Evolutionary conservation across 495 filamentous ascomycete species (phyloP).

Genomic region (Neurospora tetrasperma): DNA sequence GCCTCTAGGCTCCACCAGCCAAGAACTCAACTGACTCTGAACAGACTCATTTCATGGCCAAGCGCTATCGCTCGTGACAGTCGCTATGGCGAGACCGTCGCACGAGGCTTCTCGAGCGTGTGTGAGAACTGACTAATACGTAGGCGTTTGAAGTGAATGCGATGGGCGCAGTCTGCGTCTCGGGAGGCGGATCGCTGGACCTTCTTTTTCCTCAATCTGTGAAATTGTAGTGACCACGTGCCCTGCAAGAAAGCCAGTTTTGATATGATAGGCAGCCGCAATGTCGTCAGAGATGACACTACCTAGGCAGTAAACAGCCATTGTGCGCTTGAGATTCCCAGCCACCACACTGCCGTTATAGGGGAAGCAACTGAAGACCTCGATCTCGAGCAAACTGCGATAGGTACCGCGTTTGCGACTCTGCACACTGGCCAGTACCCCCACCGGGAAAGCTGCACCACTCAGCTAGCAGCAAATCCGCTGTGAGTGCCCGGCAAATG

Average conservation of each 20-base stretch:
- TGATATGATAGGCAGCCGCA: background rate
- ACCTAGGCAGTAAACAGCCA: background rate
- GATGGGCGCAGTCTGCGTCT: slow-evolving; percentile 3
- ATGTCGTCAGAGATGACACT: background rate
- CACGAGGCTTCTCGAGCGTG: slow-evolving; percentile 20
- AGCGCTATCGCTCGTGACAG: slow-evolving; percentile 10
- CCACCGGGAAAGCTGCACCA: background rate
- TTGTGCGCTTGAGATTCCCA: slow-evolving; percentile 6
- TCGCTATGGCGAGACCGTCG: slow-evolving; percentile 17
- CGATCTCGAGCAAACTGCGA: background rate
- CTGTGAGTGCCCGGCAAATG: slow-evolving; percentile 4
- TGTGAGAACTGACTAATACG: slow-evolving; percentile 16
- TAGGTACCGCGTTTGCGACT: slow-evolving; percentile 3
- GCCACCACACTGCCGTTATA: slow-evolving; percentile 18
- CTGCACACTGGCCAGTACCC: background rate
- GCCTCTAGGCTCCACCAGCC: slow-evolving; percentile 16
- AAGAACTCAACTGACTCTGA: slow-evolving; percentile 20
- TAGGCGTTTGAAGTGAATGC: slow-evolving; percentile 7
- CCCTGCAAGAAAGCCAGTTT: background rate
- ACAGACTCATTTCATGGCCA: slow-evolving; percentile 11
- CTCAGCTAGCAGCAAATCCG: slow-evolving; percentile 16
- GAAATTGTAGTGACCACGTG: background rate
- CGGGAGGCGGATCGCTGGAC: slow-evolving; percentile 16
- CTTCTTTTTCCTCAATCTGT: slow-evolving; percentile 2
- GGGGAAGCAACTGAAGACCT: background rate